Percentiles rank a stretch among this genome's conserved stretches.
phyloP scores from a whole-genome alignment of 2,329 filamentous ascomycete genomes.

The Botrytis elliptica region DNA sequence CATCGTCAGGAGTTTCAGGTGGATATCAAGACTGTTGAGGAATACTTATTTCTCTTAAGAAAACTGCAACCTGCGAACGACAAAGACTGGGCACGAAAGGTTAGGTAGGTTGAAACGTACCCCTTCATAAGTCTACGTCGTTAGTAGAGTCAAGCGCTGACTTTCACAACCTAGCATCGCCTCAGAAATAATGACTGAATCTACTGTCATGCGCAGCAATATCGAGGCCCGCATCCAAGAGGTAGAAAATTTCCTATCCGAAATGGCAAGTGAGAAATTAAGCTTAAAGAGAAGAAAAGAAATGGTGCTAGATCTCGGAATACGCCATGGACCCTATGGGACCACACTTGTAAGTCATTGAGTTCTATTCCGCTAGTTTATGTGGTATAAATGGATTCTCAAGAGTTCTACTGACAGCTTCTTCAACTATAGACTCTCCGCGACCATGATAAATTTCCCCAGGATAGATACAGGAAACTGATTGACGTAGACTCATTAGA shows the following conservation, averaged over 20 bases:
- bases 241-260: background rate
- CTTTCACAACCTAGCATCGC: background rate
- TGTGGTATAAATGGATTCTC: fast-evolving
- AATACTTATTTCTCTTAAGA: background rate
- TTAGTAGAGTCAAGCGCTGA: background rate
- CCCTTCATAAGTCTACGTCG: background rate
- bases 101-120: background rate
- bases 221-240: slow-evolving; percentile 4
- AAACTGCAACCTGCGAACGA: background rate
- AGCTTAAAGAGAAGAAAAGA: background rate
- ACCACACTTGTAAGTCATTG: background rate
- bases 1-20: background rate
- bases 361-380: too few relatives aligned
- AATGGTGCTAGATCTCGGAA: background rate
- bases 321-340: background rate
- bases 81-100: background rate
- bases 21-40: background rate
- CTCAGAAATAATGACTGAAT: background rate
- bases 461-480: background rate
- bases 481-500: background rate
- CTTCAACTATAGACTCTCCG: background rate
- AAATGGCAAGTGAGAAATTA: background rate
- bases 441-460: background rate
- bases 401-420: too few relatives aligned
- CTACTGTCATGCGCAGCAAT: background rate